Evolutionary conservation across 305 asterid genomes (phyloP).

Genomic region (Solanum hybrid): DNA sequence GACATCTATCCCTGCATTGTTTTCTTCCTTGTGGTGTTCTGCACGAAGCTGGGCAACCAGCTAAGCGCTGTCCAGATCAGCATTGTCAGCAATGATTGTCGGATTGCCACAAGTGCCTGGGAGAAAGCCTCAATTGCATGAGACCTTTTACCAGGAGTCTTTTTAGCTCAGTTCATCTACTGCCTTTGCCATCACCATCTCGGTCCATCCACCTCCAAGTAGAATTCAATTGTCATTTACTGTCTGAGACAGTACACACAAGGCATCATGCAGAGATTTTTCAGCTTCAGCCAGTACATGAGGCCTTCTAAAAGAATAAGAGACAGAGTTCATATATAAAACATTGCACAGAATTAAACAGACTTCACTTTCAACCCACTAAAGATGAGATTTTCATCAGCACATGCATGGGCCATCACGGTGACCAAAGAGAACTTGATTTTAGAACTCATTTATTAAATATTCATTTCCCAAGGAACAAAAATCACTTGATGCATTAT

Average conservation of each 20-base stretch:
- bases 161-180: conserved; percentile 74
- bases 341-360: neutral
- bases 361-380: neutral
- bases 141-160: conserved; percentile 75
- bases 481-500: neutral
- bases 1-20: conserved; percentile 75
- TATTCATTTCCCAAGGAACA: neutral
- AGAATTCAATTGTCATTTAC: conserved; percentile 76
- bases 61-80: conserved; percentile 83
- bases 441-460: neutral
- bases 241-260: conserved; percentile 84
- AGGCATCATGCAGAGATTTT: conserved; percentile 79
- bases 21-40: conserved; percentile 68
- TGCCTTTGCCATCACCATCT: conserved; percentile 92
- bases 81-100: conserved; percentile 86
- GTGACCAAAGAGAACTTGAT: neutral
- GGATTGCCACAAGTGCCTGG: conserved; percentile 72
- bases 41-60: conserved; percentile 80
- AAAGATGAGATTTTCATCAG: neutral
- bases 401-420: neutral
- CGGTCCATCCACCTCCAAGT: conserved; percentile 94
- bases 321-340: neutral
- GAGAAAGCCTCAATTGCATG: conserved; percentile 90
- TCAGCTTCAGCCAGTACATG: conserved; percentile 91
- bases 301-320: conserved; percentile 34